Base-by-base conservation (phyloP, 2,329 filamentous ascomycete species). In the Penicillium sp. region DNA sequence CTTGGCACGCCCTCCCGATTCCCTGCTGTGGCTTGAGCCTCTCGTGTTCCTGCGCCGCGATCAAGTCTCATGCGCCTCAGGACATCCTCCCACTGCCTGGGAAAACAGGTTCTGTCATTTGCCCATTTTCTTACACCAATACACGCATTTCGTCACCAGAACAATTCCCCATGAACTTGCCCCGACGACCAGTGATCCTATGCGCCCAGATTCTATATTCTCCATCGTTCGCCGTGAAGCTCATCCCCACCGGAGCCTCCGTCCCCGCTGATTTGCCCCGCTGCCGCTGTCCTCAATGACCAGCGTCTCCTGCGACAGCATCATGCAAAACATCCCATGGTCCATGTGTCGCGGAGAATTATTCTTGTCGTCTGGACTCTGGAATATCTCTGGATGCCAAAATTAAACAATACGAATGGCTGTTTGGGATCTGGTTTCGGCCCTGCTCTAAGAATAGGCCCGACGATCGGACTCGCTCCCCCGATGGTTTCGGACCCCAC, bases 11-110 rank as follows among this genome's bases (percentile, higher is more conserved):
- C 37, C 17, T 4, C 20, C 28, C 34, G 1, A 31, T 6, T 10
- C 28, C 28, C 25, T 35, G 25, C 22, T 60, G 65, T 68, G 64
- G 66, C 66, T 67, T 63, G 45, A 62, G 51, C 54, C 54, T 51
- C 62, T 67, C 65, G 64, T 66, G 64, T 66, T 63, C 64, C 59
- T 63, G 64, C 56, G 55, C 59, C 52, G 57, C 52, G 41, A 25
- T n/a, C 47, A 47, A 37, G 65, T 62, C 65, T 63, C 59, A 62
- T 66, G 63, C 57, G 5, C 54, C 57, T 49, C 39, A 45, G 25
- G 17, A 12, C 25, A 45, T 47, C 14, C 31, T 22, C 50, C 52
- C n/a, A n/a, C 10, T 4, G 10, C 41, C 34, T 35, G 49, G 10
- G 42, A 35, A 28, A 42, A 55, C 49, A 53, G 45, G 55, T 59